These are phyloP conservation scores for Ophidiomyces ophidiicola DNA, from an alignment of 2,329 filamentous ascomycete species.

Conservation along the genomic window DNA sequence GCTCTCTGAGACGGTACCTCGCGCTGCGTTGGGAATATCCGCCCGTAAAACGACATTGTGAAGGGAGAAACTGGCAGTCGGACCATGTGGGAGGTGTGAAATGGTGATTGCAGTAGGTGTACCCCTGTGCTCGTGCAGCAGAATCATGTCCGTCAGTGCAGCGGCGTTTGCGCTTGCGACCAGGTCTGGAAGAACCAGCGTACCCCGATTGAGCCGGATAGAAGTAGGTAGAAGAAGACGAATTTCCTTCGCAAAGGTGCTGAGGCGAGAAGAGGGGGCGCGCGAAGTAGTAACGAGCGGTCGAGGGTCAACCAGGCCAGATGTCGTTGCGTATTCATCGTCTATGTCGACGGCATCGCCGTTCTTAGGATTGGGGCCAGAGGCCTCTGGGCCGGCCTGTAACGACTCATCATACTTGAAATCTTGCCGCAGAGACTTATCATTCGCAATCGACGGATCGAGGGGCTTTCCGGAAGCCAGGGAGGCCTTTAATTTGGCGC, in stretches of 20 bases:
- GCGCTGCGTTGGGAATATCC: conserved; percentile 77
- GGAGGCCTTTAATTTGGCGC: conserved; percentile 73
- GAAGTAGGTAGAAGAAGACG: conserved; percentile 69
- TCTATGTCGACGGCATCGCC: conserved; percentile 70
- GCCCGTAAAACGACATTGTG: conserved; percentile 88
- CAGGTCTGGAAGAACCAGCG: conserved; percentile 73
- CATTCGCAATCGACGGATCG: conserved; percentile 70
- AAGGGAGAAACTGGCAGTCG: conserved; percentile 73
- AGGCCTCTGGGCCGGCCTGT: conserved; percentile 41
- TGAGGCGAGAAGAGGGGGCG: conserved; percentile 70
- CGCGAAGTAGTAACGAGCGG: conserved; percentile 84
- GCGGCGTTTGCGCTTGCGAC: conserved; percentile 68
- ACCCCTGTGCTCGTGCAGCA: conserved; percentile 85
- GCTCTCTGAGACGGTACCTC: conserved; percentile 79
- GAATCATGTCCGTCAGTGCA: conserved; percentile 69
- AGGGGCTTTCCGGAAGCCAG: conserved; percentile 81
- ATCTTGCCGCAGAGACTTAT: conserved; percentile 70
- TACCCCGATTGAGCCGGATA: conserved; percentile 83
- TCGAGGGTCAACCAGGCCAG: conserved; percentile 80
- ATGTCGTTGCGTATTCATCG: conserved; percentile 82
- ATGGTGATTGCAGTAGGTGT: conserved; percentile 82
- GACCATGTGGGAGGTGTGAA: conserved; percentile 77
- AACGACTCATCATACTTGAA: conserved; percentile 87
- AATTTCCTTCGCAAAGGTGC: conserved; percentile 89
- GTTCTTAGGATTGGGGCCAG: conserved; percentile 56